These are phyloP conservation scores for Darksidea phi DNA, from an alignment of 495 filamentous ascomycete species.

Conservation along the genomic window DNA sequence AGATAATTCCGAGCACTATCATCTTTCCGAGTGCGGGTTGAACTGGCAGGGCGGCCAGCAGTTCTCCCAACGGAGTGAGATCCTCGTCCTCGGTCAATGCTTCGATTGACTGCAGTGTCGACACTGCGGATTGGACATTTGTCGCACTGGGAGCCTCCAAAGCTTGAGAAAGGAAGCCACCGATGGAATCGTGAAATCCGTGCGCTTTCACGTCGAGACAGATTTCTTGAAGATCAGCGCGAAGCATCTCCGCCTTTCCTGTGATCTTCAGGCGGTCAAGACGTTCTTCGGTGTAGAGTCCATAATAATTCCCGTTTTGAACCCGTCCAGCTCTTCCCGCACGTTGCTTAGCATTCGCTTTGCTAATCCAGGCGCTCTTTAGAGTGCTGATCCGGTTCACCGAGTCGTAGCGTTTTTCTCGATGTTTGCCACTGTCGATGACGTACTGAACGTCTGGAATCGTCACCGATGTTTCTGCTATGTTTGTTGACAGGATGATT, in stretches of 20 bases:
- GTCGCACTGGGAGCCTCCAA: conserved; percentile 53
- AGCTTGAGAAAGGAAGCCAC: conserved; percentile 50
- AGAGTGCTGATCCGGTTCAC: conserved; percentile 48
- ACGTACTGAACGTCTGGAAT: conserved; percentile 60
- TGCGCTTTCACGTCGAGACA: conserved; percentile 53
- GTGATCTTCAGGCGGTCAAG: conserved; percentile 50
- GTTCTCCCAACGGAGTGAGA: conserved; percentile 53
- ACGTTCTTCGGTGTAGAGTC: conserved; percentile 52
- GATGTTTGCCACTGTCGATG: conserved; percentile 56
- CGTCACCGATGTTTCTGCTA: conserved; percentile 62
- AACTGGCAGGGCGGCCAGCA: conserved; percentile 51
- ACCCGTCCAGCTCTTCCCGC: conserved; percentile 61
- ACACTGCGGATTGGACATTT: conserved; percentile 49
- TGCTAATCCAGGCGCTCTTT: conserved; percentile 54
- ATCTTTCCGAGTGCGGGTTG: conserved; percentile 57
- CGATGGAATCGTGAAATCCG: conserved; percentile 44
- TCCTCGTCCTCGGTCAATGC: conserved; percentile 53
- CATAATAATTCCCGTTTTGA: conserved; percentile 59
- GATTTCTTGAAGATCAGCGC: conserved; percentile 52
- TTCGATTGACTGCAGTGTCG: conserved; percentile 48
- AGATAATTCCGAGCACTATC: conserved; percentile 59
- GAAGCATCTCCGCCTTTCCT: conserved; percentile 52
- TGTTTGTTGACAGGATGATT: conserved; percentile 59
- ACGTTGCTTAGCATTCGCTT: conserved; percentile 56
- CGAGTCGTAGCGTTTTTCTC: conserved; percentile 54